Evolutionary conservation across 1,139 yeast species (phyloP).

Genomic region (Taiozyma sp.): DNA sequence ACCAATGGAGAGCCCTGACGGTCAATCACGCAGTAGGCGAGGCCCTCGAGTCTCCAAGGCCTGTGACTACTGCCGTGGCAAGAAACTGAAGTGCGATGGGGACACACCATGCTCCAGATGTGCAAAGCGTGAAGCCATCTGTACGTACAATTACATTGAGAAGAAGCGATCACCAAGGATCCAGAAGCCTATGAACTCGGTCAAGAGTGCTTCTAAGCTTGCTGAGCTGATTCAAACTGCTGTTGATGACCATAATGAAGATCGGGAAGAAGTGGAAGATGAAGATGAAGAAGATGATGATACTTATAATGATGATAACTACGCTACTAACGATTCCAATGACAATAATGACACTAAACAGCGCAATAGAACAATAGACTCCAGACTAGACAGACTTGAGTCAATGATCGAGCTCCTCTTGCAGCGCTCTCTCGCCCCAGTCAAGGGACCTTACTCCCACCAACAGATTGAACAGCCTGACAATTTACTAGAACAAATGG

Average conservation of each 20-base stretch:
- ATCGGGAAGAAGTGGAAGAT: neutral
- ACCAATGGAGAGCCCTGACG: neutral
- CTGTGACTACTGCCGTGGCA: constrained; percentile 47
- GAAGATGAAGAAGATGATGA: neutral
- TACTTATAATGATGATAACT: neutral
- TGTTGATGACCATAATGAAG: neutral
- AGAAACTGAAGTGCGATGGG: constrained; percentile 50
- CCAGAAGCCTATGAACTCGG: neutral
- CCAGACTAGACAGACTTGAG: neutral
- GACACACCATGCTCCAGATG: constrained; percentile 43
- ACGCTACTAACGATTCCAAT: neutral
- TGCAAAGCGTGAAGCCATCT: constrained; percentile 25
- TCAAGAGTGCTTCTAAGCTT: neutral
- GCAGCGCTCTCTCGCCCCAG: neutral
- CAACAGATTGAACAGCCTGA: constrained; percentile 1
- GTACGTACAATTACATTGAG: constrained; percentile 27
- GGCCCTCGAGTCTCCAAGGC: constrained; percentile 39
- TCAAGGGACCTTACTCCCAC: neutral
- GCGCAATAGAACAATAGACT: neutral
- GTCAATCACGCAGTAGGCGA: neutral
- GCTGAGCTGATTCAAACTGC: neutral
- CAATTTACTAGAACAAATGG: constrained; percentile 24
- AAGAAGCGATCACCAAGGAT: constrained; percentile 5
- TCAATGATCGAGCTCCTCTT: neutral
- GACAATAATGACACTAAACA: neutral